These are phyloP conservation scores for Claviceps digitariae DNA, from an alignment of 2,329 filamentous ascomycete genomes.

Conservation along the genomic window DNA sequence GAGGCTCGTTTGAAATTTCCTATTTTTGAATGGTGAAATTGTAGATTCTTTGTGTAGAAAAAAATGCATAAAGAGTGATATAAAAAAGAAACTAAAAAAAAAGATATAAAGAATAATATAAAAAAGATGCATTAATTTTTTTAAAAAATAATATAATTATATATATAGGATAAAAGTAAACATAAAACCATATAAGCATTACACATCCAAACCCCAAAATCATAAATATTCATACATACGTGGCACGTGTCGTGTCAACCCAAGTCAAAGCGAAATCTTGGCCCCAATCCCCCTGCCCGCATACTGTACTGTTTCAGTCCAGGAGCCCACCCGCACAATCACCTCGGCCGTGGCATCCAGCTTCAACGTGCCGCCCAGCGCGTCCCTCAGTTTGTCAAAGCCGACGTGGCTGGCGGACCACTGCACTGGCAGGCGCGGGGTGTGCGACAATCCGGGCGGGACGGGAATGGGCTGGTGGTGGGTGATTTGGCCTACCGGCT, in stretches of 20 bases:
- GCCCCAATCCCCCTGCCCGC: slow-evolving; percentile 57
- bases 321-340: slow-evolving; percentile 59
- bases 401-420: slow-evolving; percentile 68
- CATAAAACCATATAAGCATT: no score
- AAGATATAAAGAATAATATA: neutral
- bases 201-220: no score
- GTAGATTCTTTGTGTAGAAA: no score
- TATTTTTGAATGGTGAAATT: no score
- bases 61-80: neutral
- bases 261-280: slow-evolving; percentile 24
- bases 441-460: slow-evolving; percentile 57
- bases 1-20: no score
- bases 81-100: no score
- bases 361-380: slow-evolving; percentile 66
- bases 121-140: no score
- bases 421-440: slow-evolving; percentile 67
- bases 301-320: slow-evolving; percentile 61
- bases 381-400: slow-evolving; percentile 66
- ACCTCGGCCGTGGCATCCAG: slow-evolving; percentile 68
- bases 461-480: slow-evolving; percentile 64
- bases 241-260: no score
- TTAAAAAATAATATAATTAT: no score
- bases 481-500: slow-evolving; percentile 63
- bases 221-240: no score
- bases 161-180: no score